phyloP scores from a whole-genome alignment of 1,284 basidiomycete species.

The Naganishia sp. region DNA sequence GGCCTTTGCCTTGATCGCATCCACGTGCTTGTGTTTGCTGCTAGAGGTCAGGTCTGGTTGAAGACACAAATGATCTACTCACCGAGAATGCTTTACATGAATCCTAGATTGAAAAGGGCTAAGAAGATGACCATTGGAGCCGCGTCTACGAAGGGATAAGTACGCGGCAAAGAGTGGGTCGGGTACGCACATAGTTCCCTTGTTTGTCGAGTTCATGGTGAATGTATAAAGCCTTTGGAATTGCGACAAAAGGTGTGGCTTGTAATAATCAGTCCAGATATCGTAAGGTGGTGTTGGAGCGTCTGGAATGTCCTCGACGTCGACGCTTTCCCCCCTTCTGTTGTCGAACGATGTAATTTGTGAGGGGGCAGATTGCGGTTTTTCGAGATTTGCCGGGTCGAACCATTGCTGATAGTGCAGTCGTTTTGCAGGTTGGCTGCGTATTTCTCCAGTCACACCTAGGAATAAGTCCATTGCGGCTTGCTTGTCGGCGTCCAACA shows the following conservation, averaged over 20 bases:
- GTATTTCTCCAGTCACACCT: slow-evolving; percentile 32
- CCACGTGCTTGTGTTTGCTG: slow-evolving; percentile 12
- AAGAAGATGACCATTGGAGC: slow-evolving; percentile 28
- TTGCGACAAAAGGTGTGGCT: slow-evolving; percentile 61
- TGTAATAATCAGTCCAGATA: slow-evolving; percentile 89
- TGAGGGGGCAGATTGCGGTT: slow-evolving; percentile 46
- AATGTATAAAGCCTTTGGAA: slow-evolving; percentile 64
- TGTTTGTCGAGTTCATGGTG: slow-evolving; percentile 50
- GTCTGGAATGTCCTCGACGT: slow-evolving; percentile 53
- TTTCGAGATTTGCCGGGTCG: slow-evolving; percentile 67
- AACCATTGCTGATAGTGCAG: slow-evolving; percentile 81
- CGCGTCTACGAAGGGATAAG: slow-evolving; percentile 1
- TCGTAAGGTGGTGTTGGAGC: slow-evolving; percentile 55
- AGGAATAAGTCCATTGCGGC: slow-evolving; percentile 92
- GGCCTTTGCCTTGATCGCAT: slow-evolving; percentile 33
- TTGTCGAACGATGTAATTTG: background rate
- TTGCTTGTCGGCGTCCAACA: slow-evolving; percentile 98
- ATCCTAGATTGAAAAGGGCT: slow-evolving; percentile 50
- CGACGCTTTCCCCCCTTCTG: slow-evolving; percentile 63
- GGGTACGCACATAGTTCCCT: slow-evolving; percentile 35
- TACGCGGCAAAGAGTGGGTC: background rate
- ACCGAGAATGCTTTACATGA: slow-evolving; percentile 21
- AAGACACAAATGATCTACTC: background rate
- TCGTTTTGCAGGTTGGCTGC: slow-evolving; percentile 50
- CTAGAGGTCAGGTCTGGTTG: slow-evolving; percentile 44